A percentile compares a stretch with the other conserved stretches of the same genome.
Conservation (phyloP, 176 grass and related monocot species). For the Avena insularis region DNA sequence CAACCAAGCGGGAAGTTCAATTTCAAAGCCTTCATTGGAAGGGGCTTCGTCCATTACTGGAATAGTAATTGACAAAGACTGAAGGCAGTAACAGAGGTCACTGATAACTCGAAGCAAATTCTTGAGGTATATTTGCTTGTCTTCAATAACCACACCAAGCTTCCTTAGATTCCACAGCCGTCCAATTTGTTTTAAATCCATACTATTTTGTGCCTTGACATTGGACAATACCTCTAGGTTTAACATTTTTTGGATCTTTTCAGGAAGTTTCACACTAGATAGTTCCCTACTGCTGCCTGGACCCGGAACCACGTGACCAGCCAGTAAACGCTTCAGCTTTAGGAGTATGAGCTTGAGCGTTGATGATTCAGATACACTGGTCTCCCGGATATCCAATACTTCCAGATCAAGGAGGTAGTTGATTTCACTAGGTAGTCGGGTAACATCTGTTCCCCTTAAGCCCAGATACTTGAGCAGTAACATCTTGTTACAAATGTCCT, state of each 20-base stretch:
- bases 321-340: neutral
- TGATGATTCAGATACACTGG: neutral
- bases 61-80: neutral
- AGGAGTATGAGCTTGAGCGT: neutral
- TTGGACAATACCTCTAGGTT: neutral
- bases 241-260: neutral
- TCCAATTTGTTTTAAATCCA: neutral
- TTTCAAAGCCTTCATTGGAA: too few relatives aligned
- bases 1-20: too few relatives aligned
- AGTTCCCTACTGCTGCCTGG: too few relatives aligned
- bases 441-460: neutral
- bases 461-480: conserved; percentile 17
- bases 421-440: neutral
- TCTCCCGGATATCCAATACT: neutral
- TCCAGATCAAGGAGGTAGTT: neutral
- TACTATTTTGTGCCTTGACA: neutral
- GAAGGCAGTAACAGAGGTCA: conserved; percentile 13
- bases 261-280: too few relatives aligned
- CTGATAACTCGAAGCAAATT: neutral
- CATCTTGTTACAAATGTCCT: conserved; percentile 2
- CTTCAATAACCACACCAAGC: neutral
- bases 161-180: neutral
- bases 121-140: neutral
- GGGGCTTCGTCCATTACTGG: too few relatives aligned
- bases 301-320: neutral